These are phyloP conservation scores for Calocybe indica DNA, from an alignment of 768 basidiomycete genomes.

Conservation along the genomic window DNA sequence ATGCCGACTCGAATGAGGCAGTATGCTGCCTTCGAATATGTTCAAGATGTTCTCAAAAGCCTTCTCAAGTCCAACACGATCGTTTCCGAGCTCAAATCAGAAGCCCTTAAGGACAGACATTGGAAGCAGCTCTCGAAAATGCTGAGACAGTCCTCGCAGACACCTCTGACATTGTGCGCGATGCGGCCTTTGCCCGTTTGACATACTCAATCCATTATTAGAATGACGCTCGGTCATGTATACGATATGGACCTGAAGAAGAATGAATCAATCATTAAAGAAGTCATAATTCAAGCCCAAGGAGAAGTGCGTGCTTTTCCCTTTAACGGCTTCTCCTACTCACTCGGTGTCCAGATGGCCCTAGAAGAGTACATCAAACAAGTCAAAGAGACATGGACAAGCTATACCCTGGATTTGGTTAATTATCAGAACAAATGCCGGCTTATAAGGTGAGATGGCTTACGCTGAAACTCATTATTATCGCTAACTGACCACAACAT, in stretches of 20 bases:
- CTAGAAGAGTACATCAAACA: conserved; percentile 93
- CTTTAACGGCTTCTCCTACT: conserved; percentile 14
- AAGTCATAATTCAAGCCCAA: conserved; percentile 94
- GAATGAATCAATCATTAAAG: conserved; percentile 88
- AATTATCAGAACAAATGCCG: conserved; percentile 99
- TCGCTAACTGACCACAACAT: conserved; percentile 4
- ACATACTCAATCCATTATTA: conserved; percentile 3
- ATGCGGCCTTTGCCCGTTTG: neutral
- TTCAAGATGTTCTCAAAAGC: conserved; percentile 83
- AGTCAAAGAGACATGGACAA: conserved; percentile 96
- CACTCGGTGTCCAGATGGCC: conserved; percentile 61
- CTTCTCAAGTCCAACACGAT: conserved; percentile 86
- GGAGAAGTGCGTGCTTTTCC: conserved; percentile 63
- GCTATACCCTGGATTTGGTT: conserved; percentile 90
- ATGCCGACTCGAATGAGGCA: conserved; percentile 99
- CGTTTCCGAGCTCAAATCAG: conserved; percentile 93
- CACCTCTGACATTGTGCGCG: conserved; percentile 67
- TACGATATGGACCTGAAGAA: conserved; percentile 95
- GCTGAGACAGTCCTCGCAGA: conserved; percentile 66
- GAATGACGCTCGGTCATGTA: conserved; percentile 93
- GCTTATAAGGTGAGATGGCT: conserved; percentile 63
- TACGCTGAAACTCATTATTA: neutral
- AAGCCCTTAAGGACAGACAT: conserved; percentile 94
- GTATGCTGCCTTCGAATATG: conserved; percentile 97
- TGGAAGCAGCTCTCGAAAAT: conserved; percentile 97